A percentile compares a stretch with the other conserved stretches of the same genome.
These are phyloP conservation scores for Rosa chinensis DNA, from an alignment of 306 rosid species.

Conservation along the genomic window DNA sequence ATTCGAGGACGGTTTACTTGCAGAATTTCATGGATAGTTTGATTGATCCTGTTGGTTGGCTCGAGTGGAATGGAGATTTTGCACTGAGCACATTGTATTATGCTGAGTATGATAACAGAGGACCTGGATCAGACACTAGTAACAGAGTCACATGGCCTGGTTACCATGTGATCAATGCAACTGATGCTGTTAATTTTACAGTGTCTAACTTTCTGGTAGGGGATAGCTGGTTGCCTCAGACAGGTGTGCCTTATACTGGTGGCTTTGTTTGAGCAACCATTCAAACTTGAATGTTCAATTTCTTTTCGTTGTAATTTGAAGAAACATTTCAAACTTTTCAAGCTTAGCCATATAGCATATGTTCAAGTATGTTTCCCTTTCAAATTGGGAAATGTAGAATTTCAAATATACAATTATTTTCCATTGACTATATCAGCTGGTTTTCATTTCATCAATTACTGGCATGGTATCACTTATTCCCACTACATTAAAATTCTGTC, in stretches of 20 bases:
- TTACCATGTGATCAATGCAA: constrained; percentile 30
- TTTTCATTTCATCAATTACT: not conserved
- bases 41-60: constrained; percentile 40
- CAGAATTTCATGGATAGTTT: constrained; percentile 34
- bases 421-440: not conserved
- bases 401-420: not conserved
- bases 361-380: not conserved
- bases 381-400: not conserved
- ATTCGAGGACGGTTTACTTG: constrained; percentile 38
- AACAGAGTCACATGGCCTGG: constrained; percentile 39
- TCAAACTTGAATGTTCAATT: not conserved
- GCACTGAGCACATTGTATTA: constrained; percentile 36
- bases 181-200: constrained; percentile 35
- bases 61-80: constrained; percentile 34
- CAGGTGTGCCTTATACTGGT: constrained; percentile 37
- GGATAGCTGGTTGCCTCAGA: constrained; percentile 41
- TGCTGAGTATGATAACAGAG: constrained; percentile 35
- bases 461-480: no score
- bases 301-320: not conserved
- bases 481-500: no score
- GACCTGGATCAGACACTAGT: constrained; percentile 33
- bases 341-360: not conserved
- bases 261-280: constrained; percentile 20
- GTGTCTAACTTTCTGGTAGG: constrained; percentile 38
- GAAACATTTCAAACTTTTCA: not conserved